Base-by-base conservation (phyloP, 2,329 filamentous ascomycete genomes). In the Sporothrix variecibatus region DNA sequence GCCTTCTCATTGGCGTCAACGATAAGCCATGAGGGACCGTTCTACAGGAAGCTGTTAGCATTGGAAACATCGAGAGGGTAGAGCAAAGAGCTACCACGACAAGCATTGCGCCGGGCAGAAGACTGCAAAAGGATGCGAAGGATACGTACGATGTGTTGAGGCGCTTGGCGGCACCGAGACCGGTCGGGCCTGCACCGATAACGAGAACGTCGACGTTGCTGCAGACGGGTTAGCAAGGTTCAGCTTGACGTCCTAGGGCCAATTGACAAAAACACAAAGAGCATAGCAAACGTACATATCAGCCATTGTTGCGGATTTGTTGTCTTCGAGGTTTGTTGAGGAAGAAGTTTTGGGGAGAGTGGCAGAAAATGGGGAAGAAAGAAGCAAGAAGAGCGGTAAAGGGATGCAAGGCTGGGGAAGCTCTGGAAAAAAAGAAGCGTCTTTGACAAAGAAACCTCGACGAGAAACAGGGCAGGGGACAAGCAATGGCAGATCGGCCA, bases 141-240 rank as follows among this genome's bases (percentile, higher is more conserved):
- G 3, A 53, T 53, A 82, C 92, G 79, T 88, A 98, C 96, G 82
- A 98, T 91, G 86, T 99, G 85, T 98, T 93, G 78, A 99, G 90
- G 83, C 96, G 94, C 89, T 99, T 99, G 80, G 96, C 96, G 83
- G 96, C 96, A 88, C 96, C 96, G 79, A 98, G 90, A 85, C 96
- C 96, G 81, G 96, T 98, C 80, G 96, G 96, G 82, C 96, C 96
- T 85, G 95, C 95, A 82, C 96, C 96, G 87, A 98, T 98, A 84
- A 99, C 91, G 82, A 99, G 94, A 79, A 99, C 93, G 86, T 99
- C 96, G 83, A 98, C 94, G 81, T 94, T 92, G 84, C 94, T 97
- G 84, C 17, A 74, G 28, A 58, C 38, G 9, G 28, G 43, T 38
- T 28, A 26, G 23, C n/a, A 26, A 40, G 26, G 46, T 53, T 69